These are phyloP conservation scores for Magnolia kwangsiensis DNA, from an alignment of 164 flowering plant species.

Conservation along the genomic window DNA sequence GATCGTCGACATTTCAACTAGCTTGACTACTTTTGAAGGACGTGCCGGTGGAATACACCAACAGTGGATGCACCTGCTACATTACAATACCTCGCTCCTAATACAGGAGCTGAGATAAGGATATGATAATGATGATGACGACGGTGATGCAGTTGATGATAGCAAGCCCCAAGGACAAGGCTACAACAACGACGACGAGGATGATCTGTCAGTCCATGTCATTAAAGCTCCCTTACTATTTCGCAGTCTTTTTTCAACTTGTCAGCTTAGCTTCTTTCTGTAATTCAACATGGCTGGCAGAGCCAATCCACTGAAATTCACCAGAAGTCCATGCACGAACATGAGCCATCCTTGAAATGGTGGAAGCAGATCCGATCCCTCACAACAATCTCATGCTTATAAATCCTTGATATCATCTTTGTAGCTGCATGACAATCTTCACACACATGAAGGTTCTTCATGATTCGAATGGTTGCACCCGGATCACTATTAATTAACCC, in stretches of 20 bases:
- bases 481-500: constrained; percentile 14
- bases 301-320: neutral
- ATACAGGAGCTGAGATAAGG: no score
- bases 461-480: constrained; percentile 13
- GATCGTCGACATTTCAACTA: no score
- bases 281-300: neutral
- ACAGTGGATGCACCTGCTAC: no score
- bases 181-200: neutral
- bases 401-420: constrained; percentile 16
- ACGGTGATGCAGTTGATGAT: no score
- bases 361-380: constrained; percentile 16
- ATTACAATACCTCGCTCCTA: no score
- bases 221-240: no score
- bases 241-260: no score
- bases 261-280: no score
- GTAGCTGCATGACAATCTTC: constrained; percentile 22
- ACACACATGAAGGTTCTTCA: constrained; percentile 23
- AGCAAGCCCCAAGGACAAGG: no score
- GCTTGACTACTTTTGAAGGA: no score
- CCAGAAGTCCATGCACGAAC: constrained; percentile 18
- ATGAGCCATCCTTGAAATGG: constrained; percentile 20
- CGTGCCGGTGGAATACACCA: no score
- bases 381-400: constrained; percentile 13
- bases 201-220: neutral
- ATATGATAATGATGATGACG: no score